Evolutionary conservation across 2,329 filamentous ascomycete species (phyloP).

Genomic region (Aspergillus sp.): DNA sequence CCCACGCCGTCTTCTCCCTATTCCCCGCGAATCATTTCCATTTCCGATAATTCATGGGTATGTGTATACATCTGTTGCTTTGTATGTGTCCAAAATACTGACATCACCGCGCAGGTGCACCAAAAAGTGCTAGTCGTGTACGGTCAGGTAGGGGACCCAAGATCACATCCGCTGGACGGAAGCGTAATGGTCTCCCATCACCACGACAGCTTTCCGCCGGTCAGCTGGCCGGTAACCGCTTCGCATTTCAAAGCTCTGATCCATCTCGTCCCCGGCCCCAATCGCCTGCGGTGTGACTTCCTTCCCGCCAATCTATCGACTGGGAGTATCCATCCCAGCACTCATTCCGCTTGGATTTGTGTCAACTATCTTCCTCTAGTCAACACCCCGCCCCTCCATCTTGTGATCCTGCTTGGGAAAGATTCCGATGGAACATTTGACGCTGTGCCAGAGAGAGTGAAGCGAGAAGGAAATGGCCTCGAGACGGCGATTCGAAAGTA

Average conservation of each 20-base stretch:
- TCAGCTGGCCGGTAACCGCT: conserved; percentile 76
- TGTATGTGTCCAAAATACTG: conserved; percentile 5
- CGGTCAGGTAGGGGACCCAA: conserved; percentile 68
- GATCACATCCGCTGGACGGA: conserved; percentile 63
- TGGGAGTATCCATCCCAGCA: conserved; percentile 48
- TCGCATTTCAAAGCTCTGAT: conserved; percentile 88
- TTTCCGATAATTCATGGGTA: conserved; percentile 79
- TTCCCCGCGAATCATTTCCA: conserved; percentile 68
- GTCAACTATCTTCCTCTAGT: conserved; percentile 78
- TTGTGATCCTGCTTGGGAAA: conserved; percentile 77
- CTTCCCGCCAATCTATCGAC: conserved; percentile 69
- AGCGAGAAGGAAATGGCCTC: conserved; percentile 72
- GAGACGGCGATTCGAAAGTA: conserved; percentile 80
- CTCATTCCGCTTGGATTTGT: conserved; percentile 70
- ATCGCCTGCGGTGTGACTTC: conserved; percentile 81
- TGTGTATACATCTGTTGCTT: conserved; percentile 27
- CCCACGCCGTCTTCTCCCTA: conserved; percentile 63
- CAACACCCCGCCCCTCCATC: conserved; percentile 71
- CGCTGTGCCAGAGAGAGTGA: conserved; percentile 62
- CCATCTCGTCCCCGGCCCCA: conserved; percentile 84
- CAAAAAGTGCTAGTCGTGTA: conserved; percentile 79
- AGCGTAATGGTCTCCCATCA: conserved; percentile 68
- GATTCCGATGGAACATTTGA: conserved; percentile 85
- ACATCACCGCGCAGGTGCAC: conserved; percentile 57
- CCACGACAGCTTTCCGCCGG: conserved; percentile 75